Evolutionary conservation across 2,329 filamentous ascomycete genomes (phyloP), one percentile per base, ranked within the genome.

Genomic region (Leptographium radiaticola): DNA sequence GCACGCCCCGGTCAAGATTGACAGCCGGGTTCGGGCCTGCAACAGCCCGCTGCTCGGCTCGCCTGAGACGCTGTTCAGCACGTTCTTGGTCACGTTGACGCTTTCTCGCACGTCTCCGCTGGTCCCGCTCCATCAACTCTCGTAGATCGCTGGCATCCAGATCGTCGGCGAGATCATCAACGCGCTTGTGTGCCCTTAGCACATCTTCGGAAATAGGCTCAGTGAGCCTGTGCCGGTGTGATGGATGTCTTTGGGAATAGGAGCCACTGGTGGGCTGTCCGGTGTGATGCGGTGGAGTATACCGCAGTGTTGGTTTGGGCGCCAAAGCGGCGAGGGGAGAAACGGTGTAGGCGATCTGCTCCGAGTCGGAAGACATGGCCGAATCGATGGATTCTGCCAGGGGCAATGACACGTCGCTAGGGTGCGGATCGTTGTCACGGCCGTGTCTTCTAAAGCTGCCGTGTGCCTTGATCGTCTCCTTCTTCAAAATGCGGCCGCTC

Each of bases 101-200:
- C 68, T 87, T 90, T 65, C 82, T 81, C 60, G 95, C 87, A 59
- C 79, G 81, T 55, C 93, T 79, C 62, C 90, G 80, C 59, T 84
- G 77, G 63, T 98, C 93, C 56, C 93, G 76, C 62, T 98, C 93
- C 79, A 98, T 85, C 34, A 97, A 74, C 64, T 95, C 87, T 55
- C 91, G 80, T 42, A 98, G 67, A 61, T 89, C 90, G 52, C 85
- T 81, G 4, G 93, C 86, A 68, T 89, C 88, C 53, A 98, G 75
- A 56, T 87, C 85, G 64, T 97, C 87, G 25, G 89, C 93, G 46
- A 97, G 69, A 67, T 86, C 70, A 69, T 87, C 69, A 65, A 86
- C 68, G 62, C 80, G 69, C 68, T 84, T 81, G 60, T 80, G 79
- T 4, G 76, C 76, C 59, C 75, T 81, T 33, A 83, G 63, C 0